phyloP scores from a whole-genome alignment of 2,329 filamentous ascomycete species.

The Hymenoscyphus fraxineus region DNA sequence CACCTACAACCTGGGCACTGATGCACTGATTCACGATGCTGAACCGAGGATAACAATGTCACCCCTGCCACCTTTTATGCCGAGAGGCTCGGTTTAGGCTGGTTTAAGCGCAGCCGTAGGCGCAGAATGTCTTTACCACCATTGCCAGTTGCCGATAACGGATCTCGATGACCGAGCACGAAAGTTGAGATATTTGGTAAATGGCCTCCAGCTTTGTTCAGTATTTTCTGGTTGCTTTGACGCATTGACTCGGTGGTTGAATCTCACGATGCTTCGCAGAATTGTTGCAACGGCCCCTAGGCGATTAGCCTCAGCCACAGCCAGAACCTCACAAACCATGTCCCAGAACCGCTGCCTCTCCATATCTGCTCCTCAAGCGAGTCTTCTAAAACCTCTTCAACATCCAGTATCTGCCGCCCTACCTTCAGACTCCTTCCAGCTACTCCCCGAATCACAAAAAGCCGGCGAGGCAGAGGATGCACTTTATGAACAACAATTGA shows the following conservation, averaged over 20 bases:
- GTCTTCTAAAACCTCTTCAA: conserved; percentile 24
- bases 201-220: neutral
- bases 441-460: conserved; percentile 75
- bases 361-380: conserved; percentile 27
- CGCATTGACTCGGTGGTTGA: neutral
- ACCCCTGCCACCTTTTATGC: conserved; percentile 10
- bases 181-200: conserved; percentile 3
- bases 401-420: conserved; percentile 30
- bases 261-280: conserved; percentile 32
- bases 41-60: conserved; percentile 1
- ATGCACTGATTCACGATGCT: neutral
- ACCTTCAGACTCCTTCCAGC: conserved; percentile 73
- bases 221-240: conserved; percentile 6
- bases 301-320: conserved; percentile 4
- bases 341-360: conserved; percentile 23
- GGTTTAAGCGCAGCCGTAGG: conserved; percentile 5
- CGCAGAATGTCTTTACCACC: conserved; percentile 7
- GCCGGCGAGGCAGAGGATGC: conserved; percentile 77
- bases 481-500: conserved; percentile 77
- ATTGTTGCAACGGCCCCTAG: conserved; percentile 24
- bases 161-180: conserved; percentile 11
- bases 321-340: conserved; percentile 11
- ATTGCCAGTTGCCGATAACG: conserved; percentile 19
- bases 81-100: conserved; percentile 9
- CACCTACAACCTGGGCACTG: neutral